A percentile compares a stretch with the other conserved stretches of the same genome.
Evolutionary conservation across 345 rosid species (phyloP).

Genomic region (Punica granatum): DNA sequence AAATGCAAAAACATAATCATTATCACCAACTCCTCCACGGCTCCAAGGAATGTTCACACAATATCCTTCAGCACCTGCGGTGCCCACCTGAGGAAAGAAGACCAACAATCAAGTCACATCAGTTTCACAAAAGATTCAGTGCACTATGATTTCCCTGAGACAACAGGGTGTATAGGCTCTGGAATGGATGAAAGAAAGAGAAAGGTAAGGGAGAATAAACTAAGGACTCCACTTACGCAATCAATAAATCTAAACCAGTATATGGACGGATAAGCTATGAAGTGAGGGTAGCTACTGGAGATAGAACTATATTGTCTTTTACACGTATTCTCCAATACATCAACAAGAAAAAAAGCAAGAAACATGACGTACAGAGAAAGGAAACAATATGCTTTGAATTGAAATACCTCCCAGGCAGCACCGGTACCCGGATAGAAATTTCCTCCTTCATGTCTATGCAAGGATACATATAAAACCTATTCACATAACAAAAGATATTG

Average conservation of each 20-base stretch:
- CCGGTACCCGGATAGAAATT: slow-evolving; percentile 91
- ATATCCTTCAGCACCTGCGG: slow-evolving; percentile 81
- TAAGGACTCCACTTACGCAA: background rate
- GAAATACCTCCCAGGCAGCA: slow-evolving; percentile 70
- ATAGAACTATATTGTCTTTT: background rate
- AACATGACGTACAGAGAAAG: background rate
- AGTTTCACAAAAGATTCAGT: background rate
- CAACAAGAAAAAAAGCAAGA: slow-evolving; percentile 4
- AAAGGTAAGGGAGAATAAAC: background rate
- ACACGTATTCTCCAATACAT: background rate
- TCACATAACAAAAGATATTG: background rate
- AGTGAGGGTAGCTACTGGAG: background rate
- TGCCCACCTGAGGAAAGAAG: slow-evolving; percentile 56
- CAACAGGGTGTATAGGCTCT: background rate
- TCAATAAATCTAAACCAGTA: background rate
- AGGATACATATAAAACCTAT: slow-evolving; percentile 83
- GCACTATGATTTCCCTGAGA: background rate
- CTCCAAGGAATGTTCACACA: slow-evolving; percentile 99
- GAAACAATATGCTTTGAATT: background rate
- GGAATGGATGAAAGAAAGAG: background rate
- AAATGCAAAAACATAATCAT: slow-evolving; percentile 90
- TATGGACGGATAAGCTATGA: background rate
- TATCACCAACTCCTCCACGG: slow-evolving; percentile 88
- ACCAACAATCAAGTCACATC: slow-evolving; percentile 7
- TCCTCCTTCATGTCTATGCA: slow-evolving; percentile 94